Base-by-base conservation (phyloP, 805 yeast genomes). In the Myxozyma geophila region DNA sequence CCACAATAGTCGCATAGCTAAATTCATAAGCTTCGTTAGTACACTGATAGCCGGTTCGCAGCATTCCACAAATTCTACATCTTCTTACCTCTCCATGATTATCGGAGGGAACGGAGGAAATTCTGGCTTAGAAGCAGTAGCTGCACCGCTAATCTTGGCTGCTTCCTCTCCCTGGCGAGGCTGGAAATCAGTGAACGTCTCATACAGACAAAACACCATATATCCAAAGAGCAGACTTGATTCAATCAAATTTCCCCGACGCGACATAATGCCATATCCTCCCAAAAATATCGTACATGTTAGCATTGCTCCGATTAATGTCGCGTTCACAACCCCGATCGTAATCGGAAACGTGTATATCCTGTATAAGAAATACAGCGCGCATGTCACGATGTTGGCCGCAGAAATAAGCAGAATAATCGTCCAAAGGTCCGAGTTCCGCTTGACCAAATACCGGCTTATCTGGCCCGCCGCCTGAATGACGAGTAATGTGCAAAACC, bases 381-480 rank as follows among this genome's bases (percentile, higher is more conserved):
- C 85, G 0, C 87, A 84, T 0, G 97, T 86, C 43, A 92, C 84
- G 43, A 89, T 83, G 46, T 88, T 83, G 5, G 96, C 92, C 57
- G 92, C 85, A 0, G 85, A 79, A 51, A 90, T 76, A 50, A 95
- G 81, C 62, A 88, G 85, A 0, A 87, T 83, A 44, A 93, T 86
- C 61, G 89, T 83, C 92, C 96, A 89, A 40, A 85, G 78, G 71
- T 92, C 97, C 2, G 70, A 62, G 12, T 63, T 61, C 21, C 59
- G 64, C 10, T 75, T 74, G 23, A 87, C 84, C 51, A 90, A 78
- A 88, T 92, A 87, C 66, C 83, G 82, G 58, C 89, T 82, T 8
- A 90, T 85, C 71, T 92, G 92, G 8, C 98, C 97, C 48, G 90
- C 82, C 13, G 96, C 90, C 77, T 95, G 99, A 65, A 95, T 91